Conservation (phyloP, 257 asterid species). For the Solanum rostratum region DNA sequence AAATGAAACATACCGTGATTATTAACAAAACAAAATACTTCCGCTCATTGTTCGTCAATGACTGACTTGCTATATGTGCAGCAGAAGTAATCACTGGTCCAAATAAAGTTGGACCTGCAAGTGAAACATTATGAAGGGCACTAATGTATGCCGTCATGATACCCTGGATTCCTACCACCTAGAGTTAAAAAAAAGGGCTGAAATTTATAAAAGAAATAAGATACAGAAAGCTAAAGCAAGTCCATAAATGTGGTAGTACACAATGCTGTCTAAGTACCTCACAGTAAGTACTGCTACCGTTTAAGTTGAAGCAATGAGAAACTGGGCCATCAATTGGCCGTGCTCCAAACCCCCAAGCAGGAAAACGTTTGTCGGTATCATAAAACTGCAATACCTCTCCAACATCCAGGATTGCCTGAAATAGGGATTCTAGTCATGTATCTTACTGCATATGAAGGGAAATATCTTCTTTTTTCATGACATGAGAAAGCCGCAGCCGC, state of each 20-base stretch:
- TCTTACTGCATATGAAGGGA: not conserved
- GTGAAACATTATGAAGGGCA: slow-evolving; percentile 85
- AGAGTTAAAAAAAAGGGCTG: slow-evolving; percentile 6
- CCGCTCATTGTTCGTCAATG: slow-evolving; percentile 53
- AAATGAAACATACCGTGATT: slow-evolving; percentile 53
- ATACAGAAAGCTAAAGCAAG: not conserved
- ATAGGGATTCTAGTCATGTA: slow-evolving; percentile 12
- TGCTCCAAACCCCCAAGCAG: slow-evolving; percentile 99
- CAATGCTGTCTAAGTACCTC: slow-evolving; percentile 41
- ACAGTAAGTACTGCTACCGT: slow-evolving; percentile 75
- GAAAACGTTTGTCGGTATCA: slow-evolving; percentile 76
- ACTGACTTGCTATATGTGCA: slow-evolving; percentile 79
- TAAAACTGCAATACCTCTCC: slow-evolving; percentile 90
- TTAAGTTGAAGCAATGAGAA: slow-evolving; percentile 93
- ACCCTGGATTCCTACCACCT: slow-evolving; percentile 94
- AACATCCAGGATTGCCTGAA: slow-evolving; percentile 77
- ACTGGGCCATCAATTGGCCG: slow-evolving; percentile 98
- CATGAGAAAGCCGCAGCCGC: too few species aligned
- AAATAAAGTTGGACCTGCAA: slow-evolving; percentile 97
- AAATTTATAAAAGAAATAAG: not conserved
- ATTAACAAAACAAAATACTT: slow-evolving; percentile 81
- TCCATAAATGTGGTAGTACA: not conserved
- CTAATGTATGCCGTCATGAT: slow-evolving; percentile 71
- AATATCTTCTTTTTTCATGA: not conserved
- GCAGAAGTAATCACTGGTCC: slow-evolving; percentile 81